Conservation (phyloP, 257 asterid genomes). For the Cinchona pubescens region DNA sequence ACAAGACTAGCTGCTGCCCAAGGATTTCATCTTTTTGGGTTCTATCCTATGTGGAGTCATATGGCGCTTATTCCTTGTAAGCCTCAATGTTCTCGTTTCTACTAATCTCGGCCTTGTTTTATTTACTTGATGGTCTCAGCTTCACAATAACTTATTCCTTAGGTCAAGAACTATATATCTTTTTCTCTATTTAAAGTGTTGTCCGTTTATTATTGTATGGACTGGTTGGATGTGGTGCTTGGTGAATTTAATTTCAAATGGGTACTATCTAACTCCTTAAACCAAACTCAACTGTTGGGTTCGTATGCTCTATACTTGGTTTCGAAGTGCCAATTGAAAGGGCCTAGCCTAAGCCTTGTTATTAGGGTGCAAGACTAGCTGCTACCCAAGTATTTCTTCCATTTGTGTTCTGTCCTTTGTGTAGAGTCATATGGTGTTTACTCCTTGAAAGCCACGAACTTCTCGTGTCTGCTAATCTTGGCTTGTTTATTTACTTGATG, state of each 20-base stretch:
- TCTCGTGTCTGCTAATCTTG: neutral
- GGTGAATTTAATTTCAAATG: no score
- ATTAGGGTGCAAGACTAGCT: neutral
- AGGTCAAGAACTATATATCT: no score
- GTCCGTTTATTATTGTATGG: no score
- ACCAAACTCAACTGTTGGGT: neutral
- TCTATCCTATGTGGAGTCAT: neutral
- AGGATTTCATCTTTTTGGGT: neutral
- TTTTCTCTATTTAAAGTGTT: no score
- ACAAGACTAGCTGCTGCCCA: neutral
- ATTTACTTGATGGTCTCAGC: neutral
- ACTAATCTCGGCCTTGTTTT: neutral
- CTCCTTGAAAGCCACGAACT: no score
- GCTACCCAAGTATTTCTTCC: neutral
- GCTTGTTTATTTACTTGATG: slow-evolving; percentile 3
- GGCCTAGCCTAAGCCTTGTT: no score
- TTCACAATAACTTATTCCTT: no score
- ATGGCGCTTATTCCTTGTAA: neutral
- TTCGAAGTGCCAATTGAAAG: neutral
- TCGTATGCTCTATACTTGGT: neutral
- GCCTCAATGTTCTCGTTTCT: neutral
- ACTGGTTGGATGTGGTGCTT: no score
- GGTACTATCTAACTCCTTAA: neutral
- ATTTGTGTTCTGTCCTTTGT: neutral
- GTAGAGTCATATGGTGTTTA: neutral